Percentiles rank a stretch among this genome's conserved stretches.
phyloP scores from a whole-genome alignment of 2,329 filamentous ascomycete species.

The Falciphora oryzae region DNA sequence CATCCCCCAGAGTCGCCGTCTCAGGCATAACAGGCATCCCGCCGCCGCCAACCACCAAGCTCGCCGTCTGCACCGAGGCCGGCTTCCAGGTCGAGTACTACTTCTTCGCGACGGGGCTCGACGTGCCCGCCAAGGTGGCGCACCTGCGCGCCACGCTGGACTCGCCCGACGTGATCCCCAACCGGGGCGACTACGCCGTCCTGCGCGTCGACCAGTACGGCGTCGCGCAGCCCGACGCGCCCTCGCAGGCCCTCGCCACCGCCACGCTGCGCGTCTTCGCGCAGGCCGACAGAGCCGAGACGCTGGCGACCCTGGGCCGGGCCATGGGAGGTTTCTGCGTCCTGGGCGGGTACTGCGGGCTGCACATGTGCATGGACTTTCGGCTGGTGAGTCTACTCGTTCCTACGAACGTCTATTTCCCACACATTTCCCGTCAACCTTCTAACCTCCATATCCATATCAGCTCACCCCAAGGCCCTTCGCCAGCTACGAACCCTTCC shows the following conservation, averaged over 20 bases:
- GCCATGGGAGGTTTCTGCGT: constrained; percentile 13
- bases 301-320: background rate
- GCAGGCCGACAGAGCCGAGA: constrained; percentile 21
- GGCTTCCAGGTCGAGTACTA: constrained; percentile 23
- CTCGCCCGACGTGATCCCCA: constrained; percentile 19
- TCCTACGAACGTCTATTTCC: background rate
- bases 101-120: constrained; percentile 22
- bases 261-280: constrained; percentile 37
- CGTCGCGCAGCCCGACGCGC: constrained; percentile 17
- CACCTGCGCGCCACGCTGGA: constrained; percentile 24
- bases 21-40: constrained; percentile 34
- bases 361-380: constrained; percentile 30
- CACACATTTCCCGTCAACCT: too few species aligned
- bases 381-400: constrained; percentile 18
- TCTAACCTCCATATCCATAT: background rate
- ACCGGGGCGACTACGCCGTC: constrained; percentile 19
- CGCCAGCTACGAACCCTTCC: constrained; percentile 28
- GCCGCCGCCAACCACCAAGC: constrained; percentile 45
- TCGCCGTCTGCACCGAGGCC: constrained; percentile 36
- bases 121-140: constrained; percentile 19
- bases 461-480: constrained; percentile 25
- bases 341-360: constrained; percentile 23
- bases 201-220: constrained; percentile 27
- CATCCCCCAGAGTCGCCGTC: constrained; percentile 25
- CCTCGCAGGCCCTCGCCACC: constrained; percentile 31